Base-by-base conservation (phyloP, 2,329 filamentous ascomycete genomes). In the Ophiostoma australiae region DNA sequence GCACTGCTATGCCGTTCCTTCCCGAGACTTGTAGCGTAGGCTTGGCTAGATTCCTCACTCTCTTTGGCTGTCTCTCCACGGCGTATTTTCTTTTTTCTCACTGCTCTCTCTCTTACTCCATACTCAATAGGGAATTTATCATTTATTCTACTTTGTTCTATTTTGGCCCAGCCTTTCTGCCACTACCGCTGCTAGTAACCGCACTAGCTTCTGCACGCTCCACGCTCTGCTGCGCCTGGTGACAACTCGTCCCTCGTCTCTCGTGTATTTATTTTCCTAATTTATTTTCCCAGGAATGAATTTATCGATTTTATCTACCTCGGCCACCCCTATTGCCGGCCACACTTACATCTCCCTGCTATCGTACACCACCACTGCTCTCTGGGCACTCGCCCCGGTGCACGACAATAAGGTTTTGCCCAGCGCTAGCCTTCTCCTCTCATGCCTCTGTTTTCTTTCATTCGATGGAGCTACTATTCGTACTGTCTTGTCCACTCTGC, bases 161-260 rank as follows among this genome's bases (percentile, higher is more conserved):
- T 65, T 65, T 37, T 65, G 33, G 61, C 31, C 31, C 61, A n/a
- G 61, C 33, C 58, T 63, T 58, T 63, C 27, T 63, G 58, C 31
- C 58, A 37, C 61, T 65, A 65, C 61, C 61, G 31, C 31, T 37
- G 61, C 61, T 65, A 65, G 61, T 63, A 17, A 63, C 61, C 58
- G 8, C 27, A 63, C 58, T 63, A 63, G 27, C 58, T 37, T 37
- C 31, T 65, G 33, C 17, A 37, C 61, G 33, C 61, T 65, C 61
- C 61, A 65, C 61, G 61, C 23, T 11, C 61, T 31, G 31, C 61
- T 65, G 61, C 61, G 61, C 61, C 31, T 65, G 31, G 61, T 65
- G 31, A 37, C 31, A 37, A n/a, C 61, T 37, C 33, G 31, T 63
- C 15, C 15, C 58, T 63, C 10, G 27, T 63, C 31, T 63, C 23